Evolutionary conservation across 2,329 filamentous ascomycete species (phyloP).

Genomic region (Claviceps monticola): DNA sequence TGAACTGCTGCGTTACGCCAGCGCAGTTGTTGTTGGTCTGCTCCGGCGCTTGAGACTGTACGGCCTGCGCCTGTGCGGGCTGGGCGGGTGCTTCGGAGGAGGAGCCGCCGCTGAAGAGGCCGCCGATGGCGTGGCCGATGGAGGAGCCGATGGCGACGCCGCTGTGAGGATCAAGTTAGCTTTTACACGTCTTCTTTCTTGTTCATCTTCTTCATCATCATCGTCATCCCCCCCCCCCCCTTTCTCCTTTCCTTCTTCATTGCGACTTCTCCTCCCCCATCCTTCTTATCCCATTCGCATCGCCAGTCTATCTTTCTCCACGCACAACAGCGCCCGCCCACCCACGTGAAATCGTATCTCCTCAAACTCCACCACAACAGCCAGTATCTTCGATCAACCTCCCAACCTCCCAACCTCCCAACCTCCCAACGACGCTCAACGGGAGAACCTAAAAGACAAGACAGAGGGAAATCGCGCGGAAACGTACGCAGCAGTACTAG

Average conservation of each 20-base stretch:
- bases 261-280: neutral
- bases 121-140: slow-evolving; percentile 87
- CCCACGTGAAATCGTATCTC: too few relatives aligned
- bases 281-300: neutral
- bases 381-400: too few relatives aligned
- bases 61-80: slow-evolving; percentile 36
- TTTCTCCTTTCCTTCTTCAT: neutral
- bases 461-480: too few relatives aligned
- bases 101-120: slow-evolving; percentile 66
- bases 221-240: too few relatives aligned
- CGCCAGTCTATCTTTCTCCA: neutral
- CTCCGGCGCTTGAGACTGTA: slow-evolving; percentile 40
- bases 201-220: neutral
- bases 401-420: too few relatives aligned
- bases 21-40: slow-evolving; percentile 58
- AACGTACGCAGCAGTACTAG: slow-evolving; percentile 89
- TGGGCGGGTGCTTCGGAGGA: slow-evolving; percentile 37
- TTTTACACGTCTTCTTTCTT: neutral
- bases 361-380: too few relatives aligned
- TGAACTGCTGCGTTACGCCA: slow-evolving; percentile 71
- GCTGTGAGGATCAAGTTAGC: slow-evolving; percentile 30
- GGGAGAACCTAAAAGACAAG: too few relatives aligned
- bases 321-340: too few relatives aligned
- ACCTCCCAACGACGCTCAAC: too few relatives aligned
- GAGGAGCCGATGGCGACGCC: slow-evolving; percentile 94